A percentile compares a stretch with the other conserved stretches of the same genome.
phyloP scores from a whole-genome alignment of 371 early-diverging fungal species.

The Syncephalis fuscata region DNA sequence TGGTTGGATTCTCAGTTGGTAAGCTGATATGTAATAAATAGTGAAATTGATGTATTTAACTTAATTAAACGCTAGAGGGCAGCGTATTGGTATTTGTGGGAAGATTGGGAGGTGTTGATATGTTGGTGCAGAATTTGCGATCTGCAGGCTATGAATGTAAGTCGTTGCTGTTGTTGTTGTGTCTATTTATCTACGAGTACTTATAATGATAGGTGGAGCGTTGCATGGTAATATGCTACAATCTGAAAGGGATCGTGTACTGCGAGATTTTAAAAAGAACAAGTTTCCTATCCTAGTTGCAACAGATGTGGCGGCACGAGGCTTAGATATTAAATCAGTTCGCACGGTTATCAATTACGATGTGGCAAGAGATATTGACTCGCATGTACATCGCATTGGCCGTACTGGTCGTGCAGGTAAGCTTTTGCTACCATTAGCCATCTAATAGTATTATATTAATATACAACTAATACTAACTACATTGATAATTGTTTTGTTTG shows the following conservation, averaged over 20 bases:
- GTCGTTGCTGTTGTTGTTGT: no score
- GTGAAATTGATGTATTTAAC: no score
- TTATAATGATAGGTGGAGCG: conserved; percentile 38
- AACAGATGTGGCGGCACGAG: conserved; percentile 99
- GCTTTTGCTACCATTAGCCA: conserved; percentile 7
- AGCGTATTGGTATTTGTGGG: conserved; percentile 50
- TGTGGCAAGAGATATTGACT: conserved; percentile 73
- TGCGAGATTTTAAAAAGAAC: conserved; percentile 58
- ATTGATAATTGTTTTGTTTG: conserved; percentile 8
- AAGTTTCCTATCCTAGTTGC: conserved; percentile 80
- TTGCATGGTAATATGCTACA: conserved; percentile 98
- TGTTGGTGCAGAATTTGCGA: conserved; percentile 30
- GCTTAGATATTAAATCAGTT: conserved; percentile 97
- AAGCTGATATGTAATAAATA: conserved; percentile 4
- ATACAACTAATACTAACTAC: conserved; percentile 17
- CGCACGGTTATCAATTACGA: conserved; percentile 92
- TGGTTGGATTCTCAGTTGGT: conserved; percentile 35
- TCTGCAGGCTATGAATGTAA: conserved; percentile 32
- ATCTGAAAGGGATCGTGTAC: conserved; percentile 82
- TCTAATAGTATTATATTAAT: no score
- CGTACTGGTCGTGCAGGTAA: conserved; percentile 97
- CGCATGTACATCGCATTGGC: conserved; percentile 96
- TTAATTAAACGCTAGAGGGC: conserved; percentile 29
- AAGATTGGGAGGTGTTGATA: conserved; percentile 40
- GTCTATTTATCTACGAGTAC: background rate